Percentiles rank a stretch among this genome's conserved stretches.
Conservation (phyloP, 2,329 filamentous ascomycete species). For the Rhinocladiella similis region DNA sequence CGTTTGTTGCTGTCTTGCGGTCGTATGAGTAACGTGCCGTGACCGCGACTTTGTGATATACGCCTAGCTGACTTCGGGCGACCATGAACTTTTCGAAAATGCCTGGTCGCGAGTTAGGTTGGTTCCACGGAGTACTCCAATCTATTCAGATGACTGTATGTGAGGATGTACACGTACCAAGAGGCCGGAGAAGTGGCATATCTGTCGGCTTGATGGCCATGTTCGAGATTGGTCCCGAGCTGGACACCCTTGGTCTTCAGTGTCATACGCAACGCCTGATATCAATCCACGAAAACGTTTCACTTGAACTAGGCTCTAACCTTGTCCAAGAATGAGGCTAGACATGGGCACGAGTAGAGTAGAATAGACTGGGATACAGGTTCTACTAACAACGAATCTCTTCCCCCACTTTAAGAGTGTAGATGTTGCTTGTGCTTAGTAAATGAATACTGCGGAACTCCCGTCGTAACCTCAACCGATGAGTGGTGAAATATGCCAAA, state of each 20-base stretch:
- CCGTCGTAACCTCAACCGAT: too few species aligned
- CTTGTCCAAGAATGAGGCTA: too few species aligned
- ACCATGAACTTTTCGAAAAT: slow-evolving; percentile 1
- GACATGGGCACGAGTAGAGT: too few species aligned
- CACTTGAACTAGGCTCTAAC: too few species aligned
- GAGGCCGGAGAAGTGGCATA: background rate
- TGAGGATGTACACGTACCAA: background rate
- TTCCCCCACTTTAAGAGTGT: too few species aligned
- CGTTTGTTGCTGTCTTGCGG: too few species aligned
- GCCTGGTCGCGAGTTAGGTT: background rate
- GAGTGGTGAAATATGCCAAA: too few species aligned
- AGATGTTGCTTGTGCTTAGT: too few species aligned
- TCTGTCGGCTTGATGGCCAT: background rate
- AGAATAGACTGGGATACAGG: too few species aligned
- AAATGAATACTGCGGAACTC: too few species aligned
- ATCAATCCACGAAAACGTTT: background rate
- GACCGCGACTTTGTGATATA: background rate
- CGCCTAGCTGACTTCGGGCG: background rate
- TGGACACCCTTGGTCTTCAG: background rate
- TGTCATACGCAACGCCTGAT: background rate
- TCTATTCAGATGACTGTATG: background rate
- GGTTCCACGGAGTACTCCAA: background rate
- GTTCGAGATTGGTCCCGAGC: background rate
- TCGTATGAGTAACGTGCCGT: background rate
- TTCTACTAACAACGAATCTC: too few species aligned